Conservation (phyloP, 2,329 filamentous ascomycete species). For the Didymella sp. region DNA sequence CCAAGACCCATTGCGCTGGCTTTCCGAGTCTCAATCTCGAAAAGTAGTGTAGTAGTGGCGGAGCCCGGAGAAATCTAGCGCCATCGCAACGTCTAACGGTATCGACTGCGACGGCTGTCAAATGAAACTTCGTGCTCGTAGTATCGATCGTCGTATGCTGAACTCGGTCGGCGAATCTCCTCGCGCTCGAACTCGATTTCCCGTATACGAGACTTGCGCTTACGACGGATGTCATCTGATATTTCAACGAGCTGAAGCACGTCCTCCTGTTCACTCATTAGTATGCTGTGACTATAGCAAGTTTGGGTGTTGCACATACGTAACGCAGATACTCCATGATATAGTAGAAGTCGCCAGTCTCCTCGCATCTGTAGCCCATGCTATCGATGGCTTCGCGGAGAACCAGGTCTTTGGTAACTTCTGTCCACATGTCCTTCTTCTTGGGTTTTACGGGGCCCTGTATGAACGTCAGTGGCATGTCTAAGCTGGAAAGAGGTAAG, state of each 20-base stretch:
- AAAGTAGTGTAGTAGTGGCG: constrained; percentile 2
- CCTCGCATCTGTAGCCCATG: constrained; percentile 85
- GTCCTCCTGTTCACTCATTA: constrained; percentile 69
- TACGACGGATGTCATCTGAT: constrained; percentile 79
- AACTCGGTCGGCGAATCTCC: constrained; percentile 57
- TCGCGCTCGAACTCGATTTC: constrained; percentile 69
- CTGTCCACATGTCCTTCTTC: constrained; percentile 79
- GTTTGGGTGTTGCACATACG: constrained; percentile 64
- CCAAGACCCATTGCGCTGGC: constrained; percentile 12
- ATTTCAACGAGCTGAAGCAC: constrained; percentile 83
- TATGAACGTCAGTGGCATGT: constrained; percentile 54
- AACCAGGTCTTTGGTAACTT: constrained; percentile 93
- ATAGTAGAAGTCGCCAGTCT: constrained; percentile 89
- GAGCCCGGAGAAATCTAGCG: constrained; percentile 2
- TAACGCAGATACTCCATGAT: constrained; percentile 89
- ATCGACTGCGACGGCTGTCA: constrained; percentile 56
- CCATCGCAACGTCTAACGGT: constrained; percentile 40
- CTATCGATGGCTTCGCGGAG: constrained; percentile 84
- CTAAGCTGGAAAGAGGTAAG: constrained; percentile 51
- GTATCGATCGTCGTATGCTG: constrained; percentile 67
- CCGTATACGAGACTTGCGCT: constrained; percentile 64
- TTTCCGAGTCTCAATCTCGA: constrained; percentile 16
- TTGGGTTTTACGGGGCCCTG: constrained; percentile 46
- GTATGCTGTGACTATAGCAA: not conserved
- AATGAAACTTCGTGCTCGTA: constrained; percentile 73